These are phyloP conservation scores for Dillenia suffruticosa DNA, from an alignment of 164 flowering plant genomes.

Conservation along the genomic window DNA sequence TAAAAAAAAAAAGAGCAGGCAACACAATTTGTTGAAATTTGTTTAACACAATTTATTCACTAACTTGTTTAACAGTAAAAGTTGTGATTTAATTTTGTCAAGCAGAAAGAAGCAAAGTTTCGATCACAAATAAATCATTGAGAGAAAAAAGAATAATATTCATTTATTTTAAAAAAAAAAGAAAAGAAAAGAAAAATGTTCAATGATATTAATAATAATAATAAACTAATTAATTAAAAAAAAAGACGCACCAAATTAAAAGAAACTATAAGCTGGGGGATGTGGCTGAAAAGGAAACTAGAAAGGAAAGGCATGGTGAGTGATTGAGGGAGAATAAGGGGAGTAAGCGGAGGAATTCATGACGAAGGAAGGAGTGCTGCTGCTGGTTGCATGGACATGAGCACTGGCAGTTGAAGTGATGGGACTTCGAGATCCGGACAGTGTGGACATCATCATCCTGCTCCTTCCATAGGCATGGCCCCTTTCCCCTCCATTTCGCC, in stretches of 20 bases:
- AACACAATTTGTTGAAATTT: too few species aligned
- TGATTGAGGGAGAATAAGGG: slow-evolving; percentile 12
- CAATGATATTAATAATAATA: slow-evolving; percentile 2
- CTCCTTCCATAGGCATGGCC: slow-evolving; percentile 12
- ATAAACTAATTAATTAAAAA: neutral
- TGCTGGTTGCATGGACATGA: neutral
- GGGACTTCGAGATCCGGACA: slow-evolving; percentile 24
- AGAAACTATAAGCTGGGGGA: neutral
- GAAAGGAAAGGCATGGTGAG: slow-evolving; percentile 23
- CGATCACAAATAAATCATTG: too few species aligned
- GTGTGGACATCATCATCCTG: slow-evolving; percentile 8
- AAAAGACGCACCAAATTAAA: neutral
- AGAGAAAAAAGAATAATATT: too few species aligned
- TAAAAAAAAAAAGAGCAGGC: too few species aligned
- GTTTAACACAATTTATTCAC: too few species aligned
- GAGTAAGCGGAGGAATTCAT: slow-evolving; percentile 27
- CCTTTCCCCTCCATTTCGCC: slow-evolving; percentile 31
- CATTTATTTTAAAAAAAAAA: neutral
- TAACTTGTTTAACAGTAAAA: too few species aligned
- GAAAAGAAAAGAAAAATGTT: neutral
- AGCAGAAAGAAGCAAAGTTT: too few species aligned
- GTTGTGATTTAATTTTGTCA: too few species aligned
- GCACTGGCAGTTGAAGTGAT: slow-evolving; percentile 13
- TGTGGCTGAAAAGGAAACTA: neutral
- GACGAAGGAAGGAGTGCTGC: slow-evolving; percentile 25